Conservation (phyloP, 371 early-diverging fungal genomes). For the Furculomyces boomerangus region DNA sequence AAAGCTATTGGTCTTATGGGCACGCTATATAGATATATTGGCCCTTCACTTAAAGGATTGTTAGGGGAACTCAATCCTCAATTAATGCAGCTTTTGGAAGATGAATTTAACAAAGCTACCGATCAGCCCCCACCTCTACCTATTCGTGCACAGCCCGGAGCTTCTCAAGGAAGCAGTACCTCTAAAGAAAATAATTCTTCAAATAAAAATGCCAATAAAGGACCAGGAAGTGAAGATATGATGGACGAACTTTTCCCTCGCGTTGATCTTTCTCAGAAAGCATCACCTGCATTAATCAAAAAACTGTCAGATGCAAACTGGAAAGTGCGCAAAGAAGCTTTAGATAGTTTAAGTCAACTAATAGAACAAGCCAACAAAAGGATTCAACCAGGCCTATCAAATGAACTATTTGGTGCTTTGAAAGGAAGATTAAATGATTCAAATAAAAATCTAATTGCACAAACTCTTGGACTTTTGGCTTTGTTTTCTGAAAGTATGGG, state of each 20-base stretch:
- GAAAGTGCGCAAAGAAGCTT: slow-evolving; percentile 85
- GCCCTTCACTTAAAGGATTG: slow-evolving; percentile 58
- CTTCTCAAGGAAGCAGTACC: background rate
- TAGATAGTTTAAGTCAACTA: slow-evolving; percentile 60
- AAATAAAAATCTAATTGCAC: slow-evolving; percentile 71
- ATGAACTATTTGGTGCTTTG: slow-evolving; percentile 61
- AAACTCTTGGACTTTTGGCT: slow-evolving; percentile 53
- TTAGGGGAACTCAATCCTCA: slow-evolving; percentile 72
- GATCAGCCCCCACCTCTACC: slow-evolving; percentile 59
- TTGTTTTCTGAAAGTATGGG: slow-evolving; percentile 62
- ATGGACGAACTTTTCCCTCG: slow-evolving; percentile 74
- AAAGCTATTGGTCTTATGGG: slow-evolving; percentile 61
- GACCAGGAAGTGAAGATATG: slow-evolving; percentile 25
- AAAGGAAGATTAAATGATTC: slow-evolving; percentile 68
- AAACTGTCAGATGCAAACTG: slow-evolving; percentile 69
- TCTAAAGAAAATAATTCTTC: background rate
- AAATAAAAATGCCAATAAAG: slow-evolving; percentile 13
- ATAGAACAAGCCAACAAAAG: slow-evolving; percentile 59
- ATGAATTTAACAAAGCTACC: slow-evolving; percentile 78
- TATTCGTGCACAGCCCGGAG: slow-evolving; percentile 18
- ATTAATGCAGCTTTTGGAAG: slow-evolving; percentile 60
- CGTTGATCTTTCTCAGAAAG: slow-evolving; percentile 48
- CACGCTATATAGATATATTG: slow-evolving; percentile 62
- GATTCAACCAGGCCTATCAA: slow-evolving; percentile 46
- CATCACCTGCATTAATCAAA: slow-evolving; percentile 30